A percentile compares a stretch with the other conserved stretches of the same genome.
These are phyloP conservation scores for Penicillium nordicum DNA, from an alignment of 2,329 filamentous ascomycete genomes.

Conservation along the genomic window DNA sequence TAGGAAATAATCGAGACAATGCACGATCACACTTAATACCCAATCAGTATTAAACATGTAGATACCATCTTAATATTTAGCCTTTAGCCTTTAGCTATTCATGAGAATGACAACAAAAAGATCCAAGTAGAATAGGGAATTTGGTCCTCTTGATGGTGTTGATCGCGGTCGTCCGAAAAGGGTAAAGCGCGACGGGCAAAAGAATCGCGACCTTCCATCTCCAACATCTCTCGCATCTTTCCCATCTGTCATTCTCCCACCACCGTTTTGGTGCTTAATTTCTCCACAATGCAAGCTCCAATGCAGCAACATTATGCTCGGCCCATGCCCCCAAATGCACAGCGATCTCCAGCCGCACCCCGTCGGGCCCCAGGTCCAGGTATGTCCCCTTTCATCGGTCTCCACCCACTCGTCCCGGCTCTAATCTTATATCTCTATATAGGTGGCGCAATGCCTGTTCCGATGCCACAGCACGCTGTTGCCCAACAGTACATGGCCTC, in stretches of 20 bases:
- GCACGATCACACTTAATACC: conserved; percentile 7
- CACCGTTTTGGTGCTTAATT: conserved; percentile 2
- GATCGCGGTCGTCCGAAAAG: conserved; percentile 28
- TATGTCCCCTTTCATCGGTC: conserved; percentile 26
- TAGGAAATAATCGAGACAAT: conserved; percentile 19
- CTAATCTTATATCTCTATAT: conserved; percentile 13
- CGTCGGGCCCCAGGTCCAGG: conserved; percentile 41
- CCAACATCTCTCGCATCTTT: conserved; percentile 22
- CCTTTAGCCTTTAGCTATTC: not conserved
- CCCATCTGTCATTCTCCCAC: conserved; percentile 16
- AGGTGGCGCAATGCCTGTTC: conserved; percentile 35
- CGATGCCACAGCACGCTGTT: conserved; percentile 37
- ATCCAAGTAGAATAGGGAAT: not conserved
- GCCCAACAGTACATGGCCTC: conserved; percentile 38
- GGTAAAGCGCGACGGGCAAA: conserved; percentile 37
- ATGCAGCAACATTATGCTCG: conserved; percentile 44
- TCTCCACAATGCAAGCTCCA: conserved; percentile 37
- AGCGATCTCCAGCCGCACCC: conserved; percentile 43
- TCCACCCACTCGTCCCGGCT: conserved; percentile 1
- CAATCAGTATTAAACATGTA: not conserved
- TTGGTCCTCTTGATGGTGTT: not conserved
- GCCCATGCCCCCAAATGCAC: conserved; percentile 39
- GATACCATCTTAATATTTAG: too few species aligned
- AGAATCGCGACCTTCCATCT: conserved; percentile 34
- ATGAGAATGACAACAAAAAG: not conserved